Evolutionary conservation across 2,329 filamentous ascomycete species (phyloP).

Genomic region (Chrysosporium keratinophilum): DNA sequence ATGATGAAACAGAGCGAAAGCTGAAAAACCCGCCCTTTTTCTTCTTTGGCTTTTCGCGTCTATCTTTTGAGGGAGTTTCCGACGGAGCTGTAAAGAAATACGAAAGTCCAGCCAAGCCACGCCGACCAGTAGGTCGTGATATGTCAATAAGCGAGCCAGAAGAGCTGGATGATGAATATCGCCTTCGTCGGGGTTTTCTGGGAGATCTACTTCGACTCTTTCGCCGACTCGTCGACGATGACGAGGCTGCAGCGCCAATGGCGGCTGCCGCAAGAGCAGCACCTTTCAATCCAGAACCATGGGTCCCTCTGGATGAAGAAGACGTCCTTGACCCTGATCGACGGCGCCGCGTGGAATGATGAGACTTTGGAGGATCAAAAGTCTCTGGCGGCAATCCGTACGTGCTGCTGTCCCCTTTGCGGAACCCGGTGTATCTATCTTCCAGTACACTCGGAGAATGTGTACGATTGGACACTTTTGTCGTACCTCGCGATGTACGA

Average conservation of each 20-base stretch:
- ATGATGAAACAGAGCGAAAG: conserved; percentile 42
- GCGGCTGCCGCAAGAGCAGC: conserved; percentile 33
- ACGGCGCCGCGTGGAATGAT: background rate
- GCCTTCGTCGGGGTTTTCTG: conserved; percentile 18
- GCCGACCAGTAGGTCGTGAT: conserved; percentile 44
- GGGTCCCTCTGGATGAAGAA: conserved; percentile 6
- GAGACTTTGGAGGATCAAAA: background rate
- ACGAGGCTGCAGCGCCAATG: conserved; percentile 23
- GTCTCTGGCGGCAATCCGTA: background rate
- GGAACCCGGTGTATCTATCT: conserved; percentile 12
- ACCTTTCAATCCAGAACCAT: conserved; percentile 13
- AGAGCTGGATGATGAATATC: conserved; percentile 42
- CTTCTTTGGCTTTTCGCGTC: conserved; percentile 37
- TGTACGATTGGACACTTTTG: conserved; percentile 29
- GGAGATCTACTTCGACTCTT: conserved; percentile 30
- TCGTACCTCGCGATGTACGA: conserved; percentile 32
- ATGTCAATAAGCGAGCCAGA: conserved; percentile 58
- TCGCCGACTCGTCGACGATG: conserved; percentile 19
- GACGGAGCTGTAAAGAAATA: conserved; percentile 55
- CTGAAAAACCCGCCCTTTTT: conserved; percentile 44
- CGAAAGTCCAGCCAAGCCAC: conserved; percentile 45
- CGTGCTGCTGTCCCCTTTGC: conserved; percentile 3
- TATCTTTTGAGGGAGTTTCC: conserved; percentile 37
- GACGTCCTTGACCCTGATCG: conserved; percentile 5
- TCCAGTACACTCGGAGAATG: conserved; percentile 23